Evolutionary conservation across 352 stramenopile genomes (phyloP).

Genomic region (Globisporangium polare): DNA sequence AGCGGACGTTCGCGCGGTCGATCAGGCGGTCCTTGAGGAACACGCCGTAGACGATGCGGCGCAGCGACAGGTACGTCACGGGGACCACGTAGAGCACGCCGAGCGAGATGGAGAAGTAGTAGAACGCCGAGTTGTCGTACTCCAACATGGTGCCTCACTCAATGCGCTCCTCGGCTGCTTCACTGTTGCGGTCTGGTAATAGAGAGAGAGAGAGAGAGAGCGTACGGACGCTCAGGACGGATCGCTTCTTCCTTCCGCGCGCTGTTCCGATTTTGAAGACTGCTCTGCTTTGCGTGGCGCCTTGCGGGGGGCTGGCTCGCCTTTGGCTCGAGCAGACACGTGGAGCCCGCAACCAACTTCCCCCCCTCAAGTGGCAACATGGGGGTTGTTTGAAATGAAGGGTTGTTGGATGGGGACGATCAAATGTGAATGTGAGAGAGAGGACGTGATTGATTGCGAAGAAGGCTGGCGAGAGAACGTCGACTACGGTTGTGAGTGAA

Average conservation of each 20-base stretch:
- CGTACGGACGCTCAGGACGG: neutral
- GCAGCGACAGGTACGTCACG: conserved; percentile 89
- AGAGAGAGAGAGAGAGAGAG: neutral
- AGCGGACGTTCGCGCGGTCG: conserved; percentile 78
- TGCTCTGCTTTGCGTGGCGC: neutral
- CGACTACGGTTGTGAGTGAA: neutral
- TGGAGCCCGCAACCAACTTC: conserved; percentile 11
- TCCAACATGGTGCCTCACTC: conserved; percentile 84
- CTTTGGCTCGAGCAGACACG: conserved; percentile 6
- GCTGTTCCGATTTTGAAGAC: conserved; percentile 16
- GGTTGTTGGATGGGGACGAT: conserved; percentile 1
- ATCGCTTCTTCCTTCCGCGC: conserved; percentile 4
- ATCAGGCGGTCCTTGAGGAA: conserved; percentile 88
- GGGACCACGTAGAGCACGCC: conserved; percentile 96
- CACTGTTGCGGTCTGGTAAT: neutral
- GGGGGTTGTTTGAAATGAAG: neutral
- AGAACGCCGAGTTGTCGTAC: conserved; percentile 99
- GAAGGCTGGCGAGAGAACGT: neutral
- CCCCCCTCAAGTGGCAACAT: conserved; percentile 6
- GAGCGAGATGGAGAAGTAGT: conserved; percentile 98
- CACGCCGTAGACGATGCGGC: conserved; percentile 83
- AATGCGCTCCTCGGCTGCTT: neutral
- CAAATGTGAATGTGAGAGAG: neutral
- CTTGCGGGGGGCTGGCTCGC: neutral
- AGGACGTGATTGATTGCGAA: conserved; percentile 5